Base-by-base conservation (phyloP, 768 basidiomycete species). In the Boletus vermiculosoides region DNA sequence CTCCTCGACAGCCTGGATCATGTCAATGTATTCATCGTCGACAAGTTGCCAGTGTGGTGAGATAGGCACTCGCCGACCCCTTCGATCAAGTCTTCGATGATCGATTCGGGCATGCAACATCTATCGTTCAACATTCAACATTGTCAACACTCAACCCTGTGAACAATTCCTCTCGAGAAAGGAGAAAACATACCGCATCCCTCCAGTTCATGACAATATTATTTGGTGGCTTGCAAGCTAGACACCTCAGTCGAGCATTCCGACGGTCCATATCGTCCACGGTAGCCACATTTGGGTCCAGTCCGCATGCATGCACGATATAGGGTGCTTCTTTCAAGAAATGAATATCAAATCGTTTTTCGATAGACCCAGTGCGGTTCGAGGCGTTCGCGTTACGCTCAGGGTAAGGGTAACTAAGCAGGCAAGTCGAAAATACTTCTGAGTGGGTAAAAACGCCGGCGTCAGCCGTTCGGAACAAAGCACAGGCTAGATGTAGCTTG, bases 241-340 rank as follows among this genome's bases (percentile, higher is more conserved):
- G 15, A 25, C 50, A 61, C 10, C 16, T 53, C 54, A 60, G 11
- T 33, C 46, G 46, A 45, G 60, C 53, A 41, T 60, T 52, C 37
- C 33, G 42, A 4, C 18, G 23, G 30, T 55, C 60, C 52, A 55
- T 55, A 28, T 60, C 45, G 13, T 54, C 52, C 3, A 31, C 5
- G 1, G 40, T 60, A 34, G 60, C 36, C 15, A 52, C 23, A 22
- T 31, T 37, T 37, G 52, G 60, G 40, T 55, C 50, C 41, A 61
- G 15, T 30, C 41, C 47, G 23, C 56, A 53, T 33, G 56, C 30
- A 25, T 20, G 42, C 4, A 54, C 23, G 12, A 58, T 41, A 18
- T 58, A 46, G 5, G 47, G 47, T 4, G 37, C 59, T 23, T 52
- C 51, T 5, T 34, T 7, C 7, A 50, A 25, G 51, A 41, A 50